Percentiles rank a stretch among this genome's conserved stretches.
These are phyloP conservation scores for Boletellus deceptivus DNA, from an alignment of 1,284 basidiomycete species.

Conservation along the genomic window DNA sequence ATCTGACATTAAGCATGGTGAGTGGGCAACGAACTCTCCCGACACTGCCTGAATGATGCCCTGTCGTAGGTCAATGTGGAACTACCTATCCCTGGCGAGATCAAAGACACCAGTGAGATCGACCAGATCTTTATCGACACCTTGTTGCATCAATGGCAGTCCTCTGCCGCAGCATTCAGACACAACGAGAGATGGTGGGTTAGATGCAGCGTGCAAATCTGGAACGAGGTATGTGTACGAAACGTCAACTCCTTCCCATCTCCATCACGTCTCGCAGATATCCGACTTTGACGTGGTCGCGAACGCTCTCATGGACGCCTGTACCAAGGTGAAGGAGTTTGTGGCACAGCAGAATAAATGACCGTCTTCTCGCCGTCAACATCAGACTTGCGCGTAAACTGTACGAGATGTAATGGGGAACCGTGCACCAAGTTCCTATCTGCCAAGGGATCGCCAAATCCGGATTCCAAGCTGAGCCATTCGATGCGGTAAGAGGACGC, in stretches of 20 bases:
- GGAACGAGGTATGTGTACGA: constrained; percentile 57
- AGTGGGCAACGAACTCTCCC: constrained; percentile 19
- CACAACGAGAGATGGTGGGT: constrained; percentile 73
- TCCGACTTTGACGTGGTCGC: constrained; percentile 34
- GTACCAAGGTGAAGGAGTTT: constrained; percentile 18
- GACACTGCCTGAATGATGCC: background rate
- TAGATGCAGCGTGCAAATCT: constrained; percentile 71
- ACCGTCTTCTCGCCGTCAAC: too few relatives aligned
- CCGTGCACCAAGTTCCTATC: too few relatives aligned
- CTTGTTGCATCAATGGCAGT: constrained; percentile 41
- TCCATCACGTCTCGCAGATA: constrained; percentile 17
- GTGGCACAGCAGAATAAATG: background rate
- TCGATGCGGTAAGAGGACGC: too few relatives aligned
- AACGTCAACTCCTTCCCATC: background rate
- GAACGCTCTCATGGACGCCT: constrained; percentile 26
- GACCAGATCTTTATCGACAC: constrained; percentile 35
- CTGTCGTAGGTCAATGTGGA: constrained; percentile 47
- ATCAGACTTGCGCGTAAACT: too few relatives aligned
- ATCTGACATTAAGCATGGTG: constrained; percentile 76
- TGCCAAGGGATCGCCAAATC: too few relatives aligned
- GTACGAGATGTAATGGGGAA: too few relatives aligned
- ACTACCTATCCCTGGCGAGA: constrained; percentile 46
- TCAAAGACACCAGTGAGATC: constrained; percentile 35
- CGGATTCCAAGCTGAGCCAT: too few relatives aligned
- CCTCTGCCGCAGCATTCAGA: constrained; percentile 37